These are phyloP conservation scores for Candida chauliodis DNA, from an alignment of 805 yeast genomes.

Conservation along the genomic window DNA sequence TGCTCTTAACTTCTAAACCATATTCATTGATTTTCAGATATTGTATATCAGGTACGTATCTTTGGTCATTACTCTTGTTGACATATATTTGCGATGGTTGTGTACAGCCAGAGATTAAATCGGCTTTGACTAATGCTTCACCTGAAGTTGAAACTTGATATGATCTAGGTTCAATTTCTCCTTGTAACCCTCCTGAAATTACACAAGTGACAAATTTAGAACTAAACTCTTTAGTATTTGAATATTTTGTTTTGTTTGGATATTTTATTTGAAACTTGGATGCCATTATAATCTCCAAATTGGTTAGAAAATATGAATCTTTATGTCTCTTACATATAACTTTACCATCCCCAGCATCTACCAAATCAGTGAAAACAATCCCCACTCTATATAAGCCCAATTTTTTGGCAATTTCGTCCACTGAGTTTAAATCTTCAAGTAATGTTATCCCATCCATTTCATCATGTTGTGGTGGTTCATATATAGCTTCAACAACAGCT, in stretches of 20 bases:
- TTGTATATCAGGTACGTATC: constrained; percentile 94
- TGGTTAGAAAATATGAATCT: constrained; percentile 83
- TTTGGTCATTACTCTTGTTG: constrained; percentile 62
- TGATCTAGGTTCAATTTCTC: constrained; percentile 86
- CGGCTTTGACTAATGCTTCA: constrained; percentile 84
- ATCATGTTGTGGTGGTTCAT: constrained; percentile 87
- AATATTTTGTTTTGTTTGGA: constrained; percentile 63
- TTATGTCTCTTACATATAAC: constrained; percentile 92
- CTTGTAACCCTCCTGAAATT: constrained; percentile 79
- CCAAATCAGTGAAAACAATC: constrained; percentile 80
- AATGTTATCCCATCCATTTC: constrained; percentile 80
- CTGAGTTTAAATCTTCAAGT: constrained; percentile 48
- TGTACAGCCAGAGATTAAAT: constrained; percentile 79
- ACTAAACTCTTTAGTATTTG: constrained; percentile 63
- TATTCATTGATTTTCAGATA: constrained; percentile 85
- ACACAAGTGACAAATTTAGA: constrained; percentile 94
- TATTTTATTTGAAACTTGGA: constrained; percentile 68
- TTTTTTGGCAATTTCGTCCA: constrained; percentile 50
- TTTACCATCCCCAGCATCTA: constrained; percentile 88
- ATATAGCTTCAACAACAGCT: constrained; percentile 90
- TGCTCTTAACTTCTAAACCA: constrained; percentile 78
- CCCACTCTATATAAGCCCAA: constrained; percentile 77
- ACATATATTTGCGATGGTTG: constrained; percentile 86
- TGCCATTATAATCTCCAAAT: constrained; percentile 83
- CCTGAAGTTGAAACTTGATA: constrained; percentile 89